Percentiles rank a stretch among this genome's conserved stretches.
phyloP scores from a whole-genome alignment of 805 yeast species.

The Nakazawaea wyomingensis region DNA sequence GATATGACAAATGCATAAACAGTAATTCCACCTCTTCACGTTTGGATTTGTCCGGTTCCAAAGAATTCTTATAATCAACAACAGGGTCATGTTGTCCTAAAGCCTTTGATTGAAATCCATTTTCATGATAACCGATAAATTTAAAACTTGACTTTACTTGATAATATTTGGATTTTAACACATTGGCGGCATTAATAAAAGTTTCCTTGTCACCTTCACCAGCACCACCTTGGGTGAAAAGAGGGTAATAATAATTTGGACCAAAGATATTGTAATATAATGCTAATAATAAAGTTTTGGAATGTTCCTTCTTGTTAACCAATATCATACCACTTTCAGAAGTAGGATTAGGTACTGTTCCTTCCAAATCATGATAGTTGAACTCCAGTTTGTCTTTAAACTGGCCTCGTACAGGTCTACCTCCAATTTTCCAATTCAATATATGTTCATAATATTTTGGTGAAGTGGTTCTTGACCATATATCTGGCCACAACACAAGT shows the following conservation, averaged over 20 bases:
- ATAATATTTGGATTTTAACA: slow-evolving; percentile 40
- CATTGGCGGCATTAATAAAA: slow-evolving; percentile 63
- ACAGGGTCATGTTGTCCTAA: slow-evolving; percentile 38
- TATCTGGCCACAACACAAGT: slow-evolving; percentile 62
- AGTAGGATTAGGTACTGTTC: slow-evolving; percentile 61
- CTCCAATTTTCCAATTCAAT: slow-evolving; percentile 35
- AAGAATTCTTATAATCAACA: slow-evolving; percentile 21
- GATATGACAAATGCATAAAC: slow-evolving; percentile 60
- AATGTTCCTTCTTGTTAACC: slow-evolving; percentile 54
- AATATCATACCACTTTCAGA: slow-evolving; percentile 69
- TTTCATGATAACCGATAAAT: slow-evolving; percentile 45
- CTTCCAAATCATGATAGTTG: slow-evolving; percentile 55
- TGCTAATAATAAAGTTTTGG: slow-evolving; percentile 52
- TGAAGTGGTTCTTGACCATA: slow-evolving; percentile 64
- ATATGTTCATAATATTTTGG: slow-evolving; percentile 51
- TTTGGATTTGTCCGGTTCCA: slow-evolving; percentile 16
- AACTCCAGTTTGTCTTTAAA: slow-evolving; percentile 25
- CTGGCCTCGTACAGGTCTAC: slow-evolving; percentile 30
- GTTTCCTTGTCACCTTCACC: slow-evolving; percentile 85
- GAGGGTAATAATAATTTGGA: slow-evolving; percentile 59
- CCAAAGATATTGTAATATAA: slow-evolving; percentile 65
- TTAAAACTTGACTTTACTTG: slow-evolving; percentile 51
- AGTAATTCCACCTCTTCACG: slow-evolving; percentile 21
- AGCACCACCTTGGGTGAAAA: slow-evolving; percentile 66
- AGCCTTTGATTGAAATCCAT: slow-evolving; percentile 35